Conservation (phyloP, 805 yeast species). For the Saturnispora halmiae region DNA sequence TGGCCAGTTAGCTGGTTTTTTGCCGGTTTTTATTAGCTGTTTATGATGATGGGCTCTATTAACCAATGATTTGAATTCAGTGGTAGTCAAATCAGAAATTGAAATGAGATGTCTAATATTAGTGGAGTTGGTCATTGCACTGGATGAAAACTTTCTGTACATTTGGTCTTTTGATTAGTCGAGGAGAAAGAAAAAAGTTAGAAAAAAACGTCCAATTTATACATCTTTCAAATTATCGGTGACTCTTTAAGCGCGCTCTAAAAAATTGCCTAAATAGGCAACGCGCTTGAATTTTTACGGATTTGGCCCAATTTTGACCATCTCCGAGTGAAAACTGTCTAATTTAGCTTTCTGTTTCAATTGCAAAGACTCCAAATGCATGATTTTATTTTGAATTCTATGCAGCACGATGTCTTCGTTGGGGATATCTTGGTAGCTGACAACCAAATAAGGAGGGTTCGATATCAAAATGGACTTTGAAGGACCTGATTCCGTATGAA, state of each 20-base stretch:
- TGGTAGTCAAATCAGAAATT: constrained; percentile 65
- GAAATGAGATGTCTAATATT: constrained; percentile 65
- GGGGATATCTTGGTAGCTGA: neutral
- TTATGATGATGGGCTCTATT: constrained; percentile 66
- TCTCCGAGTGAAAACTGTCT: neutral
- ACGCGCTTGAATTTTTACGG: constrained; percentile 11
- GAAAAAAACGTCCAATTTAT: neutral
- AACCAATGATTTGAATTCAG: constrained; percentile 66
- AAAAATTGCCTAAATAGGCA: constrained; percentile 16
- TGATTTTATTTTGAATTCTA: neutral
- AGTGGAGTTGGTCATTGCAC: constrained; percentile 14
- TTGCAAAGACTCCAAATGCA: neutral
- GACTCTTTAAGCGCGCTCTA: constrained; percentile 14
- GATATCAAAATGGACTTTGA: neutral
- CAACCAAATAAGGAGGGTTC: neutral
- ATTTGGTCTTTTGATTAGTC: neutral
- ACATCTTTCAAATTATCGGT: neutral
- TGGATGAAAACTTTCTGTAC: constrained; percentile 27
- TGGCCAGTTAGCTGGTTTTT: constrained; percentile 35
- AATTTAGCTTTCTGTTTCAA: neutral
- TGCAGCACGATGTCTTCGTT: neutral
- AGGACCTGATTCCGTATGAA: no score
- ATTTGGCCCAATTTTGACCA: neutral
- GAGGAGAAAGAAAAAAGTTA: neutral
- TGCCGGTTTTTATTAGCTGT: constrained; percentile 46